Evolutionary conservation across 257 asterid genomes (phyloP).

Genomic region (Capsicum chinense): DNA sequence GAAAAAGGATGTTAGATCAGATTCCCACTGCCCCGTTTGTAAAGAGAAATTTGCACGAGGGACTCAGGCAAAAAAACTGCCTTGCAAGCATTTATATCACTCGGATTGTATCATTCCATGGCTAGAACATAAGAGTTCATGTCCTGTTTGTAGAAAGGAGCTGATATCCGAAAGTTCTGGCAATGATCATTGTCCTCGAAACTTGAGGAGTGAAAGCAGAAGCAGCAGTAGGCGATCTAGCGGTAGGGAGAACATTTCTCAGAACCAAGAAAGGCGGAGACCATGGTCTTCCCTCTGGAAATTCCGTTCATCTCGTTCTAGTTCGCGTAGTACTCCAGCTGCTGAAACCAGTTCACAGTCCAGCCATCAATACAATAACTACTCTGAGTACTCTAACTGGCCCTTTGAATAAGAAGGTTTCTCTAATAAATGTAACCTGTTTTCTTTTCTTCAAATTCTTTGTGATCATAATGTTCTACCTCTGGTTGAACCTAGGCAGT

Average conservation of each 20-base stretch:
- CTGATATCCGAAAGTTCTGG: constrained; percentile 37
- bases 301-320: constrained; percentile 62
- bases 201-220: constrained; percentile 48
- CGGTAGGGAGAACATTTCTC: constrained; percentile 45
- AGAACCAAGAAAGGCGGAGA: constrained; percentile 56
- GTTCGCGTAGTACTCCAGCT: constrained; percentile 43
- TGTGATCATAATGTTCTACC: constrained; percentile 40
- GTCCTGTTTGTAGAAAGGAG: constrained; percentile 91
- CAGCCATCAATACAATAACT: constrained; percentile 54
- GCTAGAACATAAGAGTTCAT: constrained; percentile 75
- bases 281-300: constrained; percentile 92
- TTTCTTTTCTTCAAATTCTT: constrained; percentile 33
- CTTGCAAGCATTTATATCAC: constrained; percentile 86
- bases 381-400: constrained; percentile 67
- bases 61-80: constrained; percentile 65
- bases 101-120: constrained; percentile 86
- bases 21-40: constrained; percentile 81
- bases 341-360: constrained; percentile 60
- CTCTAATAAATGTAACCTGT: background rate
- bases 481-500: constrained; percentile 42
- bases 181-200: constrained; percentile 33
- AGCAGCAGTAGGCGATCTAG: constrained; percentile 55
- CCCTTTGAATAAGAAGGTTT: constrained; percentile 60
- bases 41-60: constrained; percentile 80
- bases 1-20: constrained; percentile 73